Base-by-base conservation (phyloP, 495 filamentous ascomycete genomes). In the Xylaria flabelliformis region DNA sequence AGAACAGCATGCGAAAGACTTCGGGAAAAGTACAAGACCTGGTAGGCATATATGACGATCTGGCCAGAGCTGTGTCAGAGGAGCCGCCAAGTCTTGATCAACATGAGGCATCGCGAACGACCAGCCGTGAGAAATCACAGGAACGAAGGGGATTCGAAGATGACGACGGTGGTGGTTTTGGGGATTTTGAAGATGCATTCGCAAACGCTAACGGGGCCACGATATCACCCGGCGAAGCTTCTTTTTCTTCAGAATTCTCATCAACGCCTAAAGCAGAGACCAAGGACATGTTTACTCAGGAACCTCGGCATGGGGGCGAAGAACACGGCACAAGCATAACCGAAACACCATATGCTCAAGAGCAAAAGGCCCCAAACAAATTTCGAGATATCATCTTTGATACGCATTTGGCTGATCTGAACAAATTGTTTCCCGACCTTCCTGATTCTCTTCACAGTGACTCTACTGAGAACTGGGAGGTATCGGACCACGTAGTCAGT, bases 181-280 rank as follows among this genome's bases (percentile, higher is more conserved):
- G 84, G 6, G 85, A 89, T 61, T 88, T 89, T 73, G 85, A 86
- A 56, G 86, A 88, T 72, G 79, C 77, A 26, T 19, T 15, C 17
- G n/a, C 62, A 12, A 24, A 41, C 13, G 51, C 24, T 21, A 29
- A 12, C 1, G 29, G 15, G 29, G 21, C 8, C 15, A 21, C 29
- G 3, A 19, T 1, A 6, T 65, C 63, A 15, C 53, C 51, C 39
- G 26, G 51, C 1, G 19, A 29, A 24, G 24, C 61, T 8, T 55
- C 61, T 1, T 56, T 61, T 61, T 39, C 55, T 42, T 71, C 73
- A 29, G 64, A 29, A 39, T 63, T 55, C 10, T 58, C 58, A 61
- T 74, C 73, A 42, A 76, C 71, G 3, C 70, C 76, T 1, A 71
- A 74, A 39, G 69, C 71, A 65, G 74, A 24, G 21, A 9, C 34